Percentiles rank a stretch among this genome's conserved stretches.
Evolutionary conservation across 768 basidiomycete species (phyloP).

Genomic region (Termitomyces heimii): DNA sequence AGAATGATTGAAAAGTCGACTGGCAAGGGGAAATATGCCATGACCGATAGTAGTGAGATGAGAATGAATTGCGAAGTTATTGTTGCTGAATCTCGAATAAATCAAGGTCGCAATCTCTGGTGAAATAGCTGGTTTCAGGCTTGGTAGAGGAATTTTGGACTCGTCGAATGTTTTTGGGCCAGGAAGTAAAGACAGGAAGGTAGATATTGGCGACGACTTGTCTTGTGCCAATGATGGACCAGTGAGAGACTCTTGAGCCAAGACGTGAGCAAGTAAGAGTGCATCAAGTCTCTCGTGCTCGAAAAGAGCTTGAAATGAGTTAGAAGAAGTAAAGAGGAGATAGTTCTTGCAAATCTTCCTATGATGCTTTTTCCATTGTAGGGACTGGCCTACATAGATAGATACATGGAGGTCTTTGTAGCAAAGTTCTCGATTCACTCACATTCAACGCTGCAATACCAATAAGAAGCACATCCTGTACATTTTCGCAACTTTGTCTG

Average conservation of each 20-base stretch:
- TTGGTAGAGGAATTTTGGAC: conserved; percentile 21
- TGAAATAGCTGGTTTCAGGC: conserved; percentile 24
- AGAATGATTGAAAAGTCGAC: conserved; percentile 80
- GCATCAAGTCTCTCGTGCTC: conserved; percentile 55
- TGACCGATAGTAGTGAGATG: conserved; percentile 66
- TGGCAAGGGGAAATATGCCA: conserved; percentile 72
- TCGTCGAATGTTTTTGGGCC: conserved; percentile 21
- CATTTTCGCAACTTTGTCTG: conserved; percentile 43
- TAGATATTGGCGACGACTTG: conserved; percentile 19
- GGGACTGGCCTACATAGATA: conserved; percentile 49
- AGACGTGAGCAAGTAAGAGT: conserved; percentile 56
- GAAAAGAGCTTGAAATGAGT: conserved; percentile 40
- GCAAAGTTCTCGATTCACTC: conserved; percentile 17
- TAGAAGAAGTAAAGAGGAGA: conserved; percentile 39
- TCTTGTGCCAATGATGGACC: conserved; percentile 13
- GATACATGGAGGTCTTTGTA: not conserved
- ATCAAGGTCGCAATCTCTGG: conserved; percentile 25
- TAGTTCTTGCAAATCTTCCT: conserved; percentile 61
- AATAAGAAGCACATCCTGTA: conserved; percentile 62
- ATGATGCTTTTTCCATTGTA: conserved; percentile 64
- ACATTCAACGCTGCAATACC: conserved; percentile 71
- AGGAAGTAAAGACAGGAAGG: conserved; percentile 41
- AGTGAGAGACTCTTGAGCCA: conserved; percentile 32
- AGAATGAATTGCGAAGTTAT: conserved; percentile 75
- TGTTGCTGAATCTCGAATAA: conserved; percentile 67